Percentiles rank a stretch among this genome's conserved stretches.
phyloP scores from a whole-genome alignment of 2,329 filamentous ascomycete genomes.

The Emmonsia crescens region DNA sequence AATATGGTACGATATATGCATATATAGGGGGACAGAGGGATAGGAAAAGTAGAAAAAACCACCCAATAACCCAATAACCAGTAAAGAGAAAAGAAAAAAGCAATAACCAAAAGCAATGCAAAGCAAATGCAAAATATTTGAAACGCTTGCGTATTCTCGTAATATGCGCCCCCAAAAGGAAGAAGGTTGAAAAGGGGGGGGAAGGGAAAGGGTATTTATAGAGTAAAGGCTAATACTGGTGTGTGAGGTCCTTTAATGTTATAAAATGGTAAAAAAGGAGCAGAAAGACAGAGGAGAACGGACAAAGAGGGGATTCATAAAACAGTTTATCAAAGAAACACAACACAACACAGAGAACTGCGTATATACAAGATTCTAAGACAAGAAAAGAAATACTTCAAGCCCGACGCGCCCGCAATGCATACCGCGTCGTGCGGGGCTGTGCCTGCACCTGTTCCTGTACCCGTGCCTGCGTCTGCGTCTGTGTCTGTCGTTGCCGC shows the following conservation, averaged over 20 bases:
- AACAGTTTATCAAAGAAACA: neutral
- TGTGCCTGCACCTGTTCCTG: neutral
- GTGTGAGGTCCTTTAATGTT: neutral
- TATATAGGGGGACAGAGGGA: neutral
- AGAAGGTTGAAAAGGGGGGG: neutral
- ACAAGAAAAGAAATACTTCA: neutral
- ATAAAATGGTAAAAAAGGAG: neutral
- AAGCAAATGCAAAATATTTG: neutral
- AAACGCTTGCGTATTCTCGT: slow-evolving; percentile 1
- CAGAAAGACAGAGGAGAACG: neutral
- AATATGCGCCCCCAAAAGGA: neutral
- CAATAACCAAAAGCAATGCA: neutral
- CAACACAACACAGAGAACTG: neutral
- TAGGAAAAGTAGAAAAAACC: neutral
- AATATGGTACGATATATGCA: neutral
- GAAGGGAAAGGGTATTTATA: neutral
- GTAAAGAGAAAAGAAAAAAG: neutral
- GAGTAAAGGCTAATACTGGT: neutral
- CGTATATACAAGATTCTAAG: neutral
- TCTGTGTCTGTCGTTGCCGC: neutral
- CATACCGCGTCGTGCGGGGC: neutral
- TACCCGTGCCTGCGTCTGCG: neutral
- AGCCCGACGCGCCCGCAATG: neutral
- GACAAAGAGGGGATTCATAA: neutral
- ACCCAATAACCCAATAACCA: neutral